Base-by-base conservation (phyloP, 768 basidiomycete species). In the Peribolospora kevripleyi region DNA sequence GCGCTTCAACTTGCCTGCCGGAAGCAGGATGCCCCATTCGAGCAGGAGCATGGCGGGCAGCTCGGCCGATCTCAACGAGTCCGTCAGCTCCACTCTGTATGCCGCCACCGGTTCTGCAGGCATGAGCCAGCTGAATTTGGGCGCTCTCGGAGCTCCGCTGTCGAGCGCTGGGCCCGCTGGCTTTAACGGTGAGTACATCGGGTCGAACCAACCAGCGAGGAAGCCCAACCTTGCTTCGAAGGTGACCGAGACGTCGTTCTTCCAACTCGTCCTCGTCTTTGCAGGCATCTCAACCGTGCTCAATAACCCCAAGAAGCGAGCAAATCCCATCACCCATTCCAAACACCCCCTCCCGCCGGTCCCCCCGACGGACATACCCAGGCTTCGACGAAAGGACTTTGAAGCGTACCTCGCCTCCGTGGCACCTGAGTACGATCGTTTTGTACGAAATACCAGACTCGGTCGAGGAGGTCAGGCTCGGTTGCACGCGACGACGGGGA, bases 231-330 rank as follows among this genome's bases (percentile, higher is more conserved):
- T 7, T 41, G 38, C 7, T 52, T 52, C 39, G 11, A 52, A 13
- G 51, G 51, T 52, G 13, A 41, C 49, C 36, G 13, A 36, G 36
- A 10, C 13, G 9, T 50, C 49, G 9, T 9, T 36, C 36, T 10
- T 10, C 36, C 38, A 11, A 36, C 8, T 8, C 10, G 9, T 8
- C 9, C 25, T 13, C 25, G n/a, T 39, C 8, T 56, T 14, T 50
- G 10, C 65, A 93, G 90, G 87, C 45, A 88, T 93, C 59, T 90
- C 88, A 7, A 88, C 84, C 13, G 84, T 93, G 38, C 75, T 93
- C 52, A 88, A 88, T 62, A 87, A 82, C 62, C 90, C 90, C 0
- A 79, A 81, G 63, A 82, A 80, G 68, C 75, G 73, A 42, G 80
- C 82, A 50, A 80, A 82, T 6, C 86, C 90, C 9, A 82, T 90